Evolutionary conservation across 257 asterid species (phyloP).

Genomic region (Prunella vulgaris): DNA sequence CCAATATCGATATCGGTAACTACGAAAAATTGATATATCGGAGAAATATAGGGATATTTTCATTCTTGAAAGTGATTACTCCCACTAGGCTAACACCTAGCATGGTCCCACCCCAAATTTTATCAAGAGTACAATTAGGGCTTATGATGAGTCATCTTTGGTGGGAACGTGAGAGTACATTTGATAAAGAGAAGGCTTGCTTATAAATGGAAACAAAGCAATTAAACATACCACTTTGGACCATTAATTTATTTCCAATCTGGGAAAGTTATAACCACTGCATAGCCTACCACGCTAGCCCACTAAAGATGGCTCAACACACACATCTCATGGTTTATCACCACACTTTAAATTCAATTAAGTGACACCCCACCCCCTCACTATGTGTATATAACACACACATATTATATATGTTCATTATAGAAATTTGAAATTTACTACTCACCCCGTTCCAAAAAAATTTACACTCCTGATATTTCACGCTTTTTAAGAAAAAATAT

Average conservation of each 20-base stretch:
- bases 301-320: slow-evolving; percentile 21
- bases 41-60: too few relatives aligned
- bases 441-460: too few relatives aligned
- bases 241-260: slow-evolving; percentile 35
- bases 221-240: slow-evolving; percentile 30
- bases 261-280: slow-evolving; percentile 41
- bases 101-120: slow-evolving; percentile 31
- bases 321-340: not conserved
- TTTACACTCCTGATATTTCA: too few relatives aligned
- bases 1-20: too few relatives aligned
- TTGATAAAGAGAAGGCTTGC: slow-evolving; percentile 39
- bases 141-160: slow-evolving; percentile 19
- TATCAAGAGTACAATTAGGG: slow-evolving; percentile 32
- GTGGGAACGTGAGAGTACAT: slow-evolving; percentile 39
- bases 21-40: too few relatives aligned
- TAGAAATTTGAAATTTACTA: too few relatives aligned
- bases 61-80: too few relatives aligned
- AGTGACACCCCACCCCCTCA: not conserved
- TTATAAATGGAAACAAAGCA: slow-evolving; percentile 35
- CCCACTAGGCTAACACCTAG: not conserved
- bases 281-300: slow-evolving; percentile 23
- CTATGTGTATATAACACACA: too few relatives aligned
- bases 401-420: too few relatives aligned
- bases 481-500: too few relatives aligned
- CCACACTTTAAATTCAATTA: not conserved